These are phyloP conservation scores for Coriolopsis trogii DNA, from an alignment of 1,284 basidiomycete species.

Conservation along the genomic window DNA sequence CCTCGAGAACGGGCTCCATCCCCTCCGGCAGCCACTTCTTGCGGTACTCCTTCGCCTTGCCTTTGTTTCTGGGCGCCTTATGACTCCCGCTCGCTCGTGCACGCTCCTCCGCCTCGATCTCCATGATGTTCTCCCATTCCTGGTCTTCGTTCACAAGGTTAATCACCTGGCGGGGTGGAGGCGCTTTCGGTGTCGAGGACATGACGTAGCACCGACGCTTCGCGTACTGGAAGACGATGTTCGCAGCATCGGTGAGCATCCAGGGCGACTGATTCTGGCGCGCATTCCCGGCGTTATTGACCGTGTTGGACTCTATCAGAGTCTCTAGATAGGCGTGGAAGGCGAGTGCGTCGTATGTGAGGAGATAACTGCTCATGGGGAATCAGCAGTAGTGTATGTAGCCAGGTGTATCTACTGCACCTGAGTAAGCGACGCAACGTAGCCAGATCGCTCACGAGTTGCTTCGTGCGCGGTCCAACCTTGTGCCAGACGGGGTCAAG, in stretches of 20 bases:
- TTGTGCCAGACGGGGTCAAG: constrained; percentile 97
- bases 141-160: constrained; percentile 58
- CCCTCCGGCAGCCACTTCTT: constrained; percentile 73
- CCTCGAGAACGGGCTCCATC: constrained; percentile 89
- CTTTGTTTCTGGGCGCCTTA: constrained; percentile 20
- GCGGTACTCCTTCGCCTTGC: constrained; percentile 17
- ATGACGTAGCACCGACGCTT: constrained; percentile 78
- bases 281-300: constrained; percentile 49
- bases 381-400: too few species aligned
- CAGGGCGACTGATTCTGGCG: constrained; percentile 78
- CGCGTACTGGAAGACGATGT: constrained; percentile 85
- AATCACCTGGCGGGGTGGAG: constrained; percentile 21
- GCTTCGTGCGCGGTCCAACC: constrained; percentile 90
- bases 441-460: constrained; percentile 88
- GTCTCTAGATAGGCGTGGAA: constrained; percentile 95
- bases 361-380: constrained; percentile 64
- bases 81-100: constrained; percentile 3
- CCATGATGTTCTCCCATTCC: constrained; percentile 73
- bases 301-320: constrained; percentile 77
- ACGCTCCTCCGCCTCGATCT: constrained; percentile 47
- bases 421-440: constrained; percentile 84
- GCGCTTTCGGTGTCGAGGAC: constrained; percentile 35
- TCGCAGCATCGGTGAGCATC: constrained; percentile 90
- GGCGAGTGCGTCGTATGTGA: constrained; percentile 90
- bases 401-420: too few species aligned